phyloP scores from a whole-genome alignment of 1,284 basidiomycete species.

The Papiliotrema laurentii region DNA sequence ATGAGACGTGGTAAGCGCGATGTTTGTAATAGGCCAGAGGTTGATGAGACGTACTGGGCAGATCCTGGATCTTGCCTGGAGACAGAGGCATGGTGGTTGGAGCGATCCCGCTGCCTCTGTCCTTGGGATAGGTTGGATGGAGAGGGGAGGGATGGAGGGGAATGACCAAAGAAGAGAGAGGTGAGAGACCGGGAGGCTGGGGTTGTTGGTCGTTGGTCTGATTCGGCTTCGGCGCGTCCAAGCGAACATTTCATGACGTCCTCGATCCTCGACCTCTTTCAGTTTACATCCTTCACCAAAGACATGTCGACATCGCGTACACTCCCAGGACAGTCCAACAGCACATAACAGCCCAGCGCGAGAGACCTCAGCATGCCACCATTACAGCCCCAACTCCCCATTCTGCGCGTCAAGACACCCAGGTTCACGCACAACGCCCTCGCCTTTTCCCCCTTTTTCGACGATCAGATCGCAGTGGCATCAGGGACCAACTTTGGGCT shows the following conservation, averaged over 20 bases:
- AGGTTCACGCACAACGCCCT: constrained; percentile 84
- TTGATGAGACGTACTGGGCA: constrained; percentile 27
- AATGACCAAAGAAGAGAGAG: background rate
- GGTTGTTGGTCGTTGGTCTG: too few species aligned
- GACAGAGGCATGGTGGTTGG: constrained; percentile 32
- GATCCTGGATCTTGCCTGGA: constrained; percentile 37
- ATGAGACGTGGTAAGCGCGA: too few species aligned
- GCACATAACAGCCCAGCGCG: background rate
- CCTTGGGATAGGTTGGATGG: background rate
- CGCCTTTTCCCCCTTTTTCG: constrained; percentile 90
- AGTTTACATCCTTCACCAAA: too few species aligned
- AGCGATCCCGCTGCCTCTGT: too few species aligned
- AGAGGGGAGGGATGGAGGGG: background rate
- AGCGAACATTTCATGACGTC: too few species aligned
- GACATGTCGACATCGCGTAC: too few species aligned
- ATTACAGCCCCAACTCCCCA: too few species aligned
- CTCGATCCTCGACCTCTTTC: too few species aligned
- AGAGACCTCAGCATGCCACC: background rate
- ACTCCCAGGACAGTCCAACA: too few species aligned
- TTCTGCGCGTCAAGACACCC: constrained; percentile 53
- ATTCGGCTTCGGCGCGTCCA: too few species aligned
- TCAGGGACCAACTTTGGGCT: constrained; percentile 92
- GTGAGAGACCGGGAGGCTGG: background rate
- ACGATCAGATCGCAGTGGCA: constrained; percentile 72
- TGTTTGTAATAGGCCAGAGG: too few species aligned